Evolutionary conservation across 1,139 yeast genomes (phyloP).

Genomic region (Saccharomyces hybrid): DNA sequence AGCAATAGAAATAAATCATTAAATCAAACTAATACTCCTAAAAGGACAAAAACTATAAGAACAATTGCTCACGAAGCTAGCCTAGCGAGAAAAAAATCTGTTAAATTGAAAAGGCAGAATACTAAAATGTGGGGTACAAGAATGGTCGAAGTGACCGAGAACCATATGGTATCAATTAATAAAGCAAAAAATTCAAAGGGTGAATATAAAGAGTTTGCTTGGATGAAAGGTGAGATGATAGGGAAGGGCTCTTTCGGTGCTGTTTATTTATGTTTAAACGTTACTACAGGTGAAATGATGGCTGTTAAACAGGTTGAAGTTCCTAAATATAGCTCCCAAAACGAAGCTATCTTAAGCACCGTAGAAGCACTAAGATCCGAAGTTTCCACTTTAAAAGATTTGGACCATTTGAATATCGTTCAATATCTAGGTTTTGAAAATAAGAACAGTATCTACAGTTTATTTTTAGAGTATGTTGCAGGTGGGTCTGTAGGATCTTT

Average conservation of each 20-base stretch:
- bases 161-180: slow-evolving; percentile 40
- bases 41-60: slow-evolving; percentile 78
- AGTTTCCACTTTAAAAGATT: slow-evolving; percentile 87
- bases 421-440: slow-evolving; percentile 92
- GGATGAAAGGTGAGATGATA: slow-evolving; percentile 96
- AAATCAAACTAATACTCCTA: slow-evolving; percentile 24
- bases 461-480: slow-evolving; percentile 91
- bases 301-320: slow-evolving; percentile 94
- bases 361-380: slow-evolving; percentile 83
- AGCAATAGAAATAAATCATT: not conserved
- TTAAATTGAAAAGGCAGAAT: slow-evolving; percentile 55
- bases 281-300: slow-evolving; percentile 96
- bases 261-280: slow-evolving; percentile 85
- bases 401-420: slow-evolving; percentile 89
- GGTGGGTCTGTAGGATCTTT: slow-evolving; percentile 95
- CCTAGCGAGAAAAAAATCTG: slow-evolving; percentile 42
- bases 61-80: slow-evolving; percentile 90
- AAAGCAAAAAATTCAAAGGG: slow-evolving; percentile 51
- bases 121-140: slow-evolving; percentile 98
- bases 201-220: slow-evolving; percentile 75
- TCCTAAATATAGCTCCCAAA: slow-evolving; percentile 42
- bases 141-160: slow-evolving; percentile 83
- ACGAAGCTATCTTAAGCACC: slow-evolving; percentile 43
- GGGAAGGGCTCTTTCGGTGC: slow-evolving; percentile 98
- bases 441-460: slow-evolving; percentile 63